Conservation (phyloP, 345 rosid genomes). For the Populus simonii region DNA sequence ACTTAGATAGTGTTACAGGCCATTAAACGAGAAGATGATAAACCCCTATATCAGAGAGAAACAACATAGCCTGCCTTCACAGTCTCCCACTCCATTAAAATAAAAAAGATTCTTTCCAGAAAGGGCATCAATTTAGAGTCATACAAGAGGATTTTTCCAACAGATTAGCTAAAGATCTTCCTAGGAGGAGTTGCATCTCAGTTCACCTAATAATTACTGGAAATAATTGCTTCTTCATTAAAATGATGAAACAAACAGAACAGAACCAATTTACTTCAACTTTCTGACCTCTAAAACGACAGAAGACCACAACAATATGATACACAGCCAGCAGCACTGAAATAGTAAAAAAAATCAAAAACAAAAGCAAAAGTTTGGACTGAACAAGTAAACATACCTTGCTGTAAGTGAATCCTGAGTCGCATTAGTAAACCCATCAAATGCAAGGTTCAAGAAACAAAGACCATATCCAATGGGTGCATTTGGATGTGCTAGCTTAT, state of each 20-base stretch:
- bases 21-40: too few species aligned
- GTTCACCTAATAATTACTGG: too few species aligned
- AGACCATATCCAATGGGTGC: constrained; percentile 94
- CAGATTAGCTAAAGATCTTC: not conserved
- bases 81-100: too few species aligned
- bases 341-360: not conserved
- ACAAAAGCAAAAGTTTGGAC: not conserved
- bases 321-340: not conserved
- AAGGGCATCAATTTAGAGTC: not conserved
- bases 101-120: too few species aligned
- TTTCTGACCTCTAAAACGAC: not conserved
- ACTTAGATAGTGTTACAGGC: too few species aligned
- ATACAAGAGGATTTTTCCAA: not conserved
- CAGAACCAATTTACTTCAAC: not conserved
- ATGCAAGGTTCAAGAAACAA: constrained; percentile 86
- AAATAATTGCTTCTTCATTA: not conserved
- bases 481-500: constrained; percentile 92
- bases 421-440: constrained; percentile 98
- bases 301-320: not conserved
- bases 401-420: constrained; percentile 89
- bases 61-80: too few species aligned
- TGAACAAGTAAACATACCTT: constrained; percentile 41
- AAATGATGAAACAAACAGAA: not conserved
- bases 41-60: too few species aligned
- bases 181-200: too few species aligned